phyloP scores from a whole-genome alignment of 1,284 basidiomycete species.

The Cerioporus squamosus region DNA sequence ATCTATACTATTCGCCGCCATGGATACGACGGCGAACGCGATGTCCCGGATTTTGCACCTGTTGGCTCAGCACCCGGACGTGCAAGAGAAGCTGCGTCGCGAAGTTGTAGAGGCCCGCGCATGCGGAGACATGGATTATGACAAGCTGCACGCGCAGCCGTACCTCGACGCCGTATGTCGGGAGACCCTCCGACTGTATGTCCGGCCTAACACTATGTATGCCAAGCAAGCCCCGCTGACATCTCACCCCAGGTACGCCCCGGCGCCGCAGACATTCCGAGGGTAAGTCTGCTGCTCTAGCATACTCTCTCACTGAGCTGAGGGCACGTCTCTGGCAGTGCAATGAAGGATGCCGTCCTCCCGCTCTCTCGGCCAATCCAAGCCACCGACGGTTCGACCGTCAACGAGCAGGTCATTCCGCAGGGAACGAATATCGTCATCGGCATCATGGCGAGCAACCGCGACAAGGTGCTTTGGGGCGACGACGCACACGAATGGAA shows the following conservation, averaged over 20 bases:
- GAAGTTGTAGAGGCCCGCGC: constrained; percentile 1
- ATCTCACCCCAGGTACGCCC: background rate
- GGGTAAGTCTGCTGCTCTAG: background rate
- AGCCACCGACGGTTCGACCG: background rate
- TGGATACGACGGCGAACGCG: constrained; percentile 10
- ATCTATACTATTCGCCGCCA: constrained; percentile 3
- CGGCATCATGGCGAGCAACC: background rate
- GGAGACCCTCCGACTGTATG: constrained; percentile 9
- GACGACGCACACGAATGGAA: constrained; percentile 3
- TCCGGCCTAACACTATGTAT: background rate
- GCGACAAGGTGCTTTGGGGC: background rate
- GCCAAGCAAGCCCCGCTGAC: too few species aligned
- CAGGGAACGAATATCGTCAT: background rate
- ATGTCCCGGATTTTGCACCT: constrained; percentile 7
- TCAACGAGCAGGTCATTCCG: background rate
- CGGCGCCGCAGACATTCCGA: background rate
- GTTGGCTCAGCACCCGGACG: constrained; percentile 2
- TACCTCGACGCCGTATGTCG: constrained; percentile 11
- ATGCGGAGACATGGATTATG: constrained; percentile 1
- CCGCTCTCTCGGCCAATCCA: constrained; percentile 1
- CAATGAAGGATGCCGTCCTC: background rate
- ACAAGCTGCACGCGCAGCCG: constrained; percentile 6
- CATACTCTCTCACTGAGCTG: too few species aligned
- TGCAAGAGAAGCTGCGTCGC: background rate
- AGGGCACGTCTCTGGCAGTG: background rate